These are phyloP conservation scores for Suhomyces anneliseae DNA, from an alignment of 1,139 yeast genomes.

Conservation along the genomic window DNA sequence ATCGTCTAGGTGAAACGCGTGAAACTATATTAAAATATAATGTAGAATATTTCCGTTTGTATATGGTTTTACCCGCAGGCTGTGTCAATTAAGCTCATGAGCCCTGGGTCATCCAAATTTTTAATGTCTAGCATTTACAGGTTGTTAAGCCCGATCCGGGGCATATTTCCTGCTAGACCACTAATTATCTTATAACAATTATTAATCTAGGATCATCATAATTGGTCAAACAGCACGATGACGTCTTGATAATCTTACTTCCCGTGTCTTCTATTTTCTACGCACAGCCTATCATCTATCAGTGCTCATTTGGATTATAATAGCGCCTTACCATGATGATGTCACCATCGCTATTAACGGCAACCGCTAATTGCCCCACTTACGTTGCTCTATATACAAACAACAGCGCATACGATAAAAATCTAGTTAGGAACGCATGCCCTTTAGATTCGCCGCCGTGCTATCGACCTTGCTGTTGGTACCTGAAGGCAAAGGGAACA, in stretches of 20 bases:
- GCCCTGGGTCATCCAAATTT: neutral
- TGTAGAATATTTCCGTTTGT: too few species aligned
- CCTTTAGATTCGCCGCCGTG: neutral
- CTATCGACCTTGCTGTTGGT: neutral
- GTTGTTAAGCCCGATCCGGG: neutral
- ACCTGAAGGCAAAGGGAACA: too few species aligned
- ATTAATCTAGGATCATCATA: too few species aligned
- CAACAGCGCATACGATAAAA: neutral
- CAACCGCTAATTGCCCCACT: neutral
- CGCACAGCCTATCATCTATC: conserved; percentile 1
- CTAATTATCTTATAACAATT: too few species aligned
- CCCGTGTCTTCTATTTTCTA: neutral
- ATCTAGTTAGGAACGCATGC: neutral
- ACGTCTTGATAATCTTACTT: too few species aligned
- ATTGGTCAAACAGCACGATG: too few species aligned
- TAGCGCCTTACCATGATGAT: neutral
- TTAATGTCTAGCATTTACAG: neutral
- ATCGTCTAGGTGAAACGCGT: too few species aligned
- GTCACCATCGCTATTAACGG: neutral
- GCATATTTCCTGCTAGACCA: too few species aligned
- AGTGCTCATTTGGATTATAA: neutral
- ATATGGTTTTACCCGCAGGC: neutral
- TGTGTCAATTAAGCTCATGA: neutral
- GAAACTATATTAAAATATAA: too few species aligned
- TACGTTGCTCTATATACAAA: neutral